Evolutionary conservation across 345 rosid genomes (phyloP).

Genomic region (Boechera retrofracta): DNA sequence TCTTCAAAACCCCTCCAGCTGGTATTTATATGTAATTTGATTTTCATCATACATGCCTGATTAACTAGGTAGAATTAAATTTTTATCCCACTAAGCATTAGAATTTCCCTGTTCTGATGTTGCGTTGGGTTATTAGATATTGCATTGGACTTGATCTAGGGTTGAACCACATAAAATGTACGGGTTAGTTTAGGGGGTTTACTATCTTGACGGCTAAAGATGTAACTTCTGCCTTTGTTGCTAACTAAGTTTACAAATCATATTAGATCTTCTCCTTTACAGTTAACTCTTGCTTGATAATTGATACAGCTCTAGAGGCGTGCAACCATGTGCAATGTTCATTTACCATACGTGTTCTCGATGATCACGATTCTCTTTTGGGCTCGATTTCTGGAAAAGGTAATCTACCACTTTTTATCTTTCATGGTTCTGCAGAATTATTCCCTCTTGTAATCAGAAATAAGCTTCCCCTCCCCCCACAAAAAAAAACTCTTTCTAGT

Average conservation of each 20-base stretch:
- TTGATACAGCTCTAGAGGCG: slow-evolving; percentile 79
- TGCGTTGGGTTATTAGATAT: slow-evolving; percentile 11
- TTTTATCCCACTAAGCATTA: background rate
- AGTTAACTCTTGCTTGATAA: slow-evolving; percentile 30
- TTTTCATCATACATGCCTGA: slow-evolving; percentile 9
- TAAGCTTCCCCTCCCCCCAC: background rate
- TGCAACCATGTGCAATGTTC: slow-evolving; percentile 57
- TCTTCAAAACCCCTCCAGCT: slow-evolving; percentile 69
- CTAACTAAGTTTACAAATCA: slow-evolving; percentile 4
- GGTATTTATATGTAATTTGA: slow-evolving; percentile 51
- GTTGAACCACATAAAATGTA: background rate
- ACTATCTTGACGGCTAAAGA: background rate
- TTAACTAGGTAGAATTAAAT: background rate
- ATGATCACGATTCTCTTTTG: slow-evolving; percentile 66
- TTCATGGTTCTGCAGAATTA: background rate
- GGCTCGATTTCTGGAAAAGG: slow-evolving; percentile 67
- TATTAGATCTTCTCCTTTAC: background rate
- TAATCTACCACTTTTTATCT: slow-evolving; percentile 33
- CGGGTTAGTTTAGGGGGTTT: slow-evolving; percentile 6
- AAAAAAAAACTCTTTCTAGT: background rate
- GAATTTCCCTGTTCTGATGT: background rate
- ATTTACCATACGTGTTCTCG: slow-evolving; percentile 69
- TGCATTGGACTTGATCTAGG: slow-evolving; percentile 1
- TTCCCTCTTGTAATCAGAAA: background rate
- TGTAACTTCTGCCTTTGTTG: slow-evolving; percentile 7